phyloP scores from a whole-genome alignment of 2,329 filamentous ascomycete genomes.

The Curvularia eragrostidis region DNA sequence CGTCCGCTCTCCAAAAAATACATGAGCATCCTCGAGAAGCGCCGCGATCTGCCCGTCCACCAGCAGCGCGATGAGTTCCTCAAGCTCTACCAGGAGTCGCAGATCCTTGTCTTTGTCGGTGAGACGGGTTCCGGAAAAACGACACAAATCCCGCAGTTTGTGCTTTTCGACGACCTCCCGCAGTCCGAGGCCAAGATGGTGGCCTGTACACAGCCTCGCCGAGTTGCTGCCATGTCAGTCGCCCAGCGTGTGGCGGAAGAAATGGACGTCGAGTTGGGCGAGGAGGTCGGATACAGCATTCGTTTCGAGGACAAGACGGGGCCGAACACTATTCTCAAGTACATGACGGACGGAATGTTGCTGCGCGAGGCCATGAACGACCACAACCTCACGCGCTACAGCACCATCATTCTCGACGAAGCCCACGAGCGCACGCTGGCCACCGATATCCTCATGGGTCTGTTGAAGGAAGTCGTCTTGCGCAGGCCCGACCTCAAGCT shows the following conservation, averaged over 20 bases:
- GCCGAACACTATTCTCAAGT: conserved; percentile 91
- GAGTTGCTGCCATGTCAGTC: conserved; percentile 97
- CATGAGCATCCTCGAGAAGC: conserved; percentile 83
- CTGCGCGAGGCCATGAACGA: conserved; percentile 94
- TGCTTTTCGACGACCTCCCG: conserved; percentile 94
- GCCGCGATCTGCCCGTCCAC: conserved; percentile 88
- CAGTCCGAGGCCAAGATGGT: conserved; percentile 87
- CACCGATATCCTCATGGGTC: conserved; percentile 91
- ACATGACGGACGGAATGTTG: conserved; percentile 99
- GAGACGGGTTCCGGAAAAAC: conserved; percentile 99
- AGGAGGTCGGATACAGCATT: conserved; percentile 96
- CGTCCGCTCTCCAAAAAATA: conserved; percentile 80
- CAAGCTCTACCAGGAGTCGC: conserved; percentile 86
- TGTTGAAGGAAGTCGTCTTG: conserved; percentile 92
- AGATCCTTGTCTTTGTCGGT: conserved; percentile 98
- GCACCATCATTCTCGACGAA: conserved; percentile 97
- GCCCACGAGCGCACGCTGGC: conserved; percentile 97
- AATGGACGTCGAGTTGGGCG: conserved; percentile 86
- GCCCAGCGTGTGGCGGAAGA: conserved; percentile 96
- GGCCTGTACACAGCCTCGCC: conserved; percentile 95
- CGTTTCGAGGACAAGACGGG: conserved; percentile 95
- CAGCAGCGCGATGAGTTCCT: conserved; percentile 95
- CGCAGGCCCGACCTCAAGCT: conserved; percentile 86
- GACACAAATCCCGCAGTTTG: conserved; percentile 98
- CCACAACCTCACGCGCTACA: conserved; percentile 86